These are phyloP conservation scores for Rhizopogon parksii DNA, from an alignment of 1,284 basidiomycete species.

Conservation along the genomic window DNA sequence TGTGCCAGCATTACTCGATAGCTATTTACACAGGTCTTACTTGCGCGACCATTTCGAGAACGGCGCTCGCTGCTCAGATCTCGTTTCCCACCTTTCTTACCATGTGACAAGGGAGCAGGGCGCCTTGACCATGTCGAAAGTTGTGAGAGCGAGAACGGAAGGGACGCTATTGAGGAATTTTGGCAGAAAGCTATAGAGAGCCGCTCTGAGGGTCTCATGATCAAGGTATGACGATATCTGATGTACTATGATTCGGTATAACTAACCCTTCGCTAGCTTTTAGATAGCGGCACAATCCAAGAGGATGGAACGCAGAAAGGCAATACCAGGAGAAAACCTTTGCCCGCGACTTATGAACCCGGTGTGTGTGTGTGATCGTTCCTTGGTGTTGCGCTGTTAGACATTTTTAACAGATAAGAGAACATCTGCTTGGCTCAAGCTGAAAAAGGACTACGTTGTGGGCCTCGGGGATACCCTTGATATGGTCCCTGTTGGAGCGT, in stretches of 20 bases:
- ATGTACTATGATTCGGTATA: not conserved
- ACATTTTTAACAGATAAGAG: constrained; percentile 49
- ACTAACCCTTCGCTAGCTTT: constrained; percentile 37
- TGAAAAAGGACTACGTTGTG: constrained; percentile 76
- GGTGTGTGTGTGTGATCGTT: constrained; percentile 33
- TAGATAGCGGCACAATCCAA: constrained; percentile 46
- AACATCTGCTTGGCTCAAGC: constrained; percentile 74
- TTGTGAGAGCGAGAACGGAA: constrained; percentile 64
- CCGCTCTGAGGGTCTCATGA: constrained; percentile 89
- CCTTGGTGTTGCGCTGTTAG: constrained; percentile 1
- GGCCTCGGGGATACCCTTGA: constrained; percentile 60
- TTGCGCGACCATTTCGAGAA: constrained; percentile 67
- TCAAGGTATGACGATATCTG: constrained; percentile 57
- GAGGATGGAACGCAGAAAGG: constrained; percentile 30
- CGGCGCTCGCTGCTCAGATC: constrained; percentile 61
- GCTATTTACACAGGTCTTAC: constrained; percentile 46
- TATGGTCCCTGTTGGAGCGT: constrained; percentile 75
- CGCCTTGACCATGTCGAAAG: constrained; percentile 74
- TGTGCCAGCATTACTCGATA: not conserved
- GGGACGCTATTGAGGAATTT: constrained; percentile 67
- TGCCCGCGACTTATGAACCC: constrained; percentile 88
- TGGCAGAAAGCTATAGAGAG: constrained; percentile 76
- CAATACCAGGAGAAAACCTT: constrained; percentile 54
- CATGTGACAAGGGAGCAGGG: constrained; percentile 46
- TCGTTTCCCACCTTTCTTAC: constrained; percentile 48